phyloP scores from a whole-genome alignment of 2,329 filamentous ascomycete species.

The Exophiala bonariae region DNA sequence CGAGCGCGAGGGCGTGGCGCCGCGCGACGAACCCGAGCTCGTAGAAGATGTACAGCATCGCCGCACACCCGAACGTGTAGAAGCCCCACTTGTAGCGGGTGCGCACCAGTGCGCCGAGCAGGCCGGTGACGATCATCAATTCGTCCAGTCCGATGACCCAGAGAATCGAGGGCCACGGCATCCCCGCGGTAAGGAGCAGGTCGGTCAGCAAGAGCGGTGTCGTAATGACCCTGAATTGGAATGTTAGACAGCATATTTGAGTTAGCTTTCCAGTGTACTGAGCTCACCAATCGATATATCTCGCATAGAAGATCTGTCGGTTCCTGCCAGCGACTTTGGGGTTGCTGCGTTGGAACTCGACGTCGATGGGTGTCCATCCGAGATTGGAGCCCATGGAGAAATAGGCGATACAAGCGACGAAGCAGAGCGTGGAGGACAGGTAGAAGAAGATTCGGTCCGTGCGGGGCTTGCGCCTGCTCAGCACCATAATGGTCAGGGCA shows the following conservation, averaged over 20 bases:
- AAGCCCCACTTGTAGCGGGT: slow-evolving; percentile 62
- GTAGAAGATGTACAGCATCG: slow-evolving; percentile 55
- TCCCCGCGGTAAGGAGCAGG: slow-evolving; percentile 63
- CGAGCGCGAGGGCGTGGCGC: slow-evolving; percentile 52
- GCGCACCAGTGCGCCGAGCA: slow-evolving; percentile 63
- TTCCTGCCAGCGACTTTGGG: slow-evolving; percentile 49
- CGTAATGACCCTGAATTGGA: slow-evolving; percentile 50
- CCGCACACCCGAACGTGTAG: slow-evolving; percentile 56
- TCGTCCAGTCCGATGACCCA: slow-evolving; percentile 62
- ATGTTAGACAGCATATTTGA: too few relatives aligned
- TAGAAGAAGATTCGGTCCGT: slow-evolving; percentile 16
- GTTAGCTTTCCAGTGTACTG: too few relatives aligned
- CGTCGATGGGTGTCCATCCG: slow-evolving; percentile 60
- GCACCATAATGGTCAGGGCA: slow-evolving; percentile 6
- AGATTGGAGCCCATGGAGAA: slow-evolving; percentile 66
- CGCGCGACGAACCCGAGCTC: slow-evolving; percentile 59
- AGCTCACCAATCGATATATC: slow-evolving; percentile 63
- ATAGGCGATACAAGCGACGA: slow-evolving; percentile 55
- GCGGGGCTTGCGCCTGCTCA: slow-evolving; percentile 3
- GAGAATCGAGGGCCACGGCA: slow-evolving; percentile 65
- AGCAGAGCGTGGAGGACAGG: slow-evolving; percentile 14
- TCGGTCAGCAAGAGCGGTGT: slow-evolving; percentile 64
- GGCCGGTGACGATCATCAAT: slow-evolving; percentile 67
- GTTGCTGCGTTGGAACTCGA: slow-evolving; percentile 54
- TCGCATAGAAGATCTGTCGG: slow-evolving; percentile 64